These are phyloP conservation scores for Coprinopsis cinerea DNA, from an alignment of 768 basidiomycete genomes.

Conservation along the genomic window DNA sequence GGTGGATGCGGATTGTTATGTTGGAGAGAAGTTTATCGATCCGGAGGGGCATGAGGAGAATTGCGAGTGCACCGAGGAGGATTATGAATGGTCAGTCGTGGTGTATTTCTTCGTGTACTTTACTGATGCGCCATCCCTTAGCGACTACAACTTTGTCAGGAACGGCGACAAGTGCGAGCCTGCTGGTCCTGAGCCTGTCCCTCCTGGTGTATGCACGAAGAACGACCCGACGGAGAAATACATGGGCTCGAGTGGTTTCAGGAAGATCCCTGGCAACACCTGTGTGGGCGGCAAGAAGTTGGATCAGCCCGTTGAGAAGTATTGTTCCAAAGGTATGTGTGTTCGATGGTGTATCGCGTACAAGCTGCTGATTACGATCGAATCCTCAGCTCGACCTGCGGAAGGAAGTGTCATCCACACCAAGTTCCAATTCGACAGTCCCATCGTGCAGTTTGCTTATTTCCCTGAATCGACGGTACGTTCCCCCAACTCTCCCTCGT, in stretches of 20 bases:
- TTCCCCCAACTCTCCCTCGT: slow-evolving; percentile 1
- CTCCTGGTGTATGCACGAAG: slow-evolving; percentile 61
- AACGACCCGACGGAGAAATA: slow-evolving; percentile 52
- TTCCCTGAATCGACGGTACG: slow-evolving; percentile 74
- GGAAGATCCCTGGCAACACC: slow-evolving; percentile 88
- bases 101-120: not conserved
- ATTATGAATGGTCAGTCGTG: slow-evolving; percentile 80
- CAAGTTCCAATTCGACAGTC: slow-evolving; percentile 64
- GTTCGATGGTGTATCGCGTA: not conserved
- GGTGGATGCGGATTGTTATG: slow-evolving; percentile 76
- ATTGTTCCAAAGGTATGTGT: slow-evolving; percentile 72
- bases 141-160: slow-evolving; percentile 86
- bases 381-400: slow-evolving; percentile 58
- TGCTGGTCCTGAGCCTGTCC: slow-evolving; percentile 83
- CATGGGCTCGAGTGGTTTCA: slow-evolving; percentile 85
- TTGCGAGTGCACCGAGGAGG: slow-evolving; percentile 79
- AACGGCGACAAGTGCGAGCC: slow-evolving; percentile 73
- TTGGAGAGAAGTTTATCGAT: slow-evolving; percentile 85
- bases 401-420: slow-evolving; percentile 78
- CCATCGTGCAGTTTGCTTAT: slow-evolving; percentile 74
- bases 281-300: slow-evolving; percentile 70
- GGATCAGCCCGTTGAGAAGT: slow-evolving; percentile 65
- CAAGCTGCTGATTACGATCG: not conserved
- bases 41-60: slow-evolving; percentile 78
- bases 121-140: slow-evolving; percentile 22